Base-by-base conservation (phyloP, 1,284 basidiomycete species). In the Boletus nobilissimus region DNA sequence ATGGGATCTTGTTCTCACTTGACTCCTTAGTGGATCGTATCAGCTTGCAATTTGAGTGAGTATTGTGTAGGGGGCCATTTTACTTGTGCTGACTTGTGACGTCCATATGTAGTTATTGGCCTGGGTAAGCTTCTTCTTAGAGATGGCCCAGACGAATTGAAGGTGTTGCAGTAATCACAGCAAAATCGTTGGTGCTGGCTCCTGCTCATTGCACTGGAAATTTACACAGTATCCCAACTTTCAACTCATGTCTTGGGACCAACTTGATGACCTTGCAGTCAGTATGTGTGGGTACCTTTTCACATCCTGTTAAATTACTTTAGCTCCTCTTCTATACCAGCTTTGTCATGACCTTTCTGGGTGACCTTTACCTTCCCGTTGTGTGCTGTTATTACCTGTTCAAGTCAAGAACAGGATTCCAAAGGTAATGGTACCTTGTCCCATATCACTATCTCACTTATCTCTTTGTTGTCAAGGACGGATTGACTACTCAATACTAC, bases 291-390 rank as follows among this genome's bases (percentile, higher is more conserved):
- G 48, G 26, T 60, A 26, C 26, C n/a, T 57, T 11, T 5, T 29
- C 62, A 39, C 39, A n/a, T 66, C 24, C 70, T 76, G 63, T 63
- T 74, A 24, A 76, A 38, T 13, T 24, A 4, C 26, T 32, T n/a
- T 71, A 91, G 90, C 80, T 70, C 60, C 76, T 88, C 57, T 83
- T 90, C 77, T 90, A 89, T 78, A 74, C 86, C 62, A 87, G 86
- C 74, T 90, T 91, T 76, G 86, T 86, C 13, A 81, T 86, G 1
- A 86, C 88, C 0, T 87, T 88, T 34, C 79, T 83, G 19, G 87
- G 87, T 39, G 90, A 91, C 79, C 76, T 90, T 16, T 87, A 87
- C 64, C 86, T 91, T 36, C 86, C 89, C 10, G 43, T 87, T 60
- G 84, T 87, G 22, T 83, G 91, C 18, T 89, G 85, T 76, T 88